Evolutionary conservation across 1,139 yeast species (phyloP), one percentile per base, ranked within the genome.

Genomic region (Kurtzmaniella quercitrusa): DNA sequence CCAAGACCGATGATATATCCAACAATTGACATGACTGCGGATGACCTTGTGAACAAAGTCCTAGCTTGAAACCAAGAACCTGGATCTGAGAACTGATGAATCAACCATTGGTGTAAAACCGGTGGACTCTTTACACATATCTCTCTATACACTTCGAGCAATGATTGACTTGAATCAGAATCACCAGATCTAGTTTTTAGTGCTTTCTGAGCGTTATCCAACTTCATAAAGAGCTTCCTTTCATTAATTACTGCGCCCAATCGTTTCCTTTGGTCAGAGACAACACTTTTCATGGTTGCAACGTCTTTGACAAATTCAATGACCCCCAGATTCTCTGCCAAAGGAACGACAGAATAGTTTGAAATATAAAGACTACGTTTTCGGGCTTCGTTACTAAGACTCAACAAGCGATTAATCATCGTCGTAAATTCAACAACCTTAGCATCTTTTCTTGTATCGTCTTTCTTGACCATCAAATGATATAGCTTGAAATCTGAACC

Each of bases 11-110:
- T 72, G 45, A 93, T 81, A 59, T 87, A 89, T 0, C 99, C 98
- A 7, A 93, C 95, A 71, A 94, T 90, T 0, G 98, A 91, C 98
- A 94, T 94, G 0, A 91, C 98, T 0, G 98, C 97, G 23, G 88
- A 70, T 0, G 96, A 82, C 43, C 96, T 71, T 0, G 88, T 81
- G 58, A 79, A 94, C 23, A 75, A 70, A 41, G 82, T 82, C 46
- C 98, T 70, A 1, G 94, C 88, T 42, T 76, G 75, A 49, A 89
- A 84, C 98, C 98, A 94, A 1, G 81, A 71, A 11, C 83, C 77
- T 0, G 98, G 97, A 51, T 91, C 96, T 0, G 98, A 89, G 56
- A 90, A 91, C 44, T 79, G 85, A 49, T 87, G 93, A 37, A 89
- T 72, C 54, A 87, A 90, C 98, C 98, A 93, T 43, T 82, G 80